Conservation (phyloP, 768 basidiomycete genomes). For the Tulasnella sp. region DNA sequence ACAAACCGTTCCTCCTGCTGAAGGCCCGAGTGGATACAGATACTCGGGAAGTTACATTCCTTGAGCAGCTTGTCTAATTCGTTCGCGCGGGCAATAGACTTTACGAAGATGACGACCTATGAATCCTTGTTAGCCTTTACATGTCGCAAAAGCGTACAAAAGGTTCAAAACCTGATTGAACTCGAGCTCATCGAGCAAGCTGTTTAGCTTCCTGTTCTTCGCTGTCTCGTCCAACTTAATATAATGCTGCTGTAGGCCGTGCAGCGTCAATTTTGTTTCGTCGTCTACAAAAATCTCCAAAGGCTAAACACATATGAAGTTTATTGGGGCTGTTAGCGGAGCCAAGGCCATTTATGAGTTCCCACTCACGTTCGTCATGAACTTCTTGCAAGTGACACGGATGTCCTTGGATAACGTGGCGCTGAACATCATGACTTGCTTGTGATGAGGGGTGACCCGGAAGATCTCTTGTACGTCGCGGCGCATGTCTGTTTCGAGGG, state of each 20-base stretch:
- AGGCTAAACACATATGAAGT: conserved; percentile 44
- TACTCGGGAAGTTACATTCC: conserved; percentile 97
- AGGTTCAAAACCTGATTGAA: conserved; percentile 99
- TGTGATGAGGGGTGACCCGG: conserved; percentile 96
- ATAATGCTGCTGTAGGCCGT: conserved; percentile 97
- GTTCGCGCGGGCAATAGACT: conserved; percentile 92
- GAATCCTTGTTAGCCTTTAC: neutral
- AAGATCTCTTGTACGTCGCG: conserved; percentile 99
- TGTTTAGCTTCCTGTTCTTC: conserved; percentile 96
- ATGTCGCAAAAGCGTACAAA: too few relatives aligned
- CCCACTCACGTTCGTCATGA: conserved; percentile 88
- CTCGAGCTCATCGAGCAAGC: conserved; percentile 87
- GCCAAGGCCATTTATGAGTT: neutral
- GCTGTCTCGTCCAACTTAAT: conserved; percentile 90
- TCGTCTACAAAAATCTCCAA: conserved; percentile 99
- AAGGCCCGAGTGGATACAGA: conserved; percentile 91
- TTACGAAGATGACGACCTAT: conserved; percentile 98
- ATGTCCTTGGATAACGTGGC: conserved; percentile 97
- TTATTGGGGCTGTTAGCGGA: neutral
- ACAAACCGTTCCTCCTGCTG: conserved; percentile 91
- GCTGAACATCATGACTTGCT: conserved; percentile 99
- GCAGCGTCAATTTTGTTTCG: conserved; percentile 94
- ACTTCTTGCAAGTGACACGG: conserved; percentile 95
- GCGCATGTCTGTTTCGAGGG: conserved; percentile 82
- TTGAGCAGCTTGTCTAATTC: conserved; percentile 92